Conservation (phyloP, 1,139 yeast genomes). For the Saccharomycopsis hybrid region DNA sequence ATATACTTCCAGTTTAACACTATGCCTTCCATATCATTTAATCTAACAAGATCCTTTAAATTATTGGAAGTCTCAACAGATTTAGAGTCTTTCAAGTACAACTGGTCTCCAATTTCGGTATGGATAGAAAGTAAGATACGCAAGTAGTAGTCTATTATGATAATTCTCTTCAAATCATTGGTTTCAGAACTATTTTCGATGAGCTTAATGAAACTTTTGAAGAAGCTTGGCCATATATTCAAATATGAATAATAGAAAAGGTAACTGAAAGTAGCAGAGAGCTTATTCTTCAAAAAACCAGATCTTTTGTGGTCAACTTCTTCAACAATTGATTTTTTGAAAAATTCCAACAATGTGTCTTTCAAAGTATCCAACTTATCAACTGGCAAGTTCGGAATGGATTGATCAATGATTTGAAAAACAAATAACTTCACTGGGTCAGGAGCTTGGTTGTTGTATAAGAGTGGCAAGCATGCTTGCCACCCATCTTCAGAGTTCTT, state of each 20-base stretch:
- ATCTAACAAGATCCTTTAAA: slow-evolving; percentile 78
- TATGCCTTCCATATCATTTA: slow-evolving; percentile 63
- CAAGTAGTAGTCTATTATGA: slow-evolving; percentile 59
- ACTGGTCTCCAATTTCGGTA: slow-evolving; percentile 88
- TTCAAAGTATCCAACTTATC: slow-evolving; percentile 36
- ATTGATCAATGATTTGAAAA: slow-evolving; percentile 72
- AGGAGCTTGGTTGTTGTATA: slow-evolving; percentile 38
- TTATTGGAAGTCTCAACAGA: slow-evolving; percentile 56
- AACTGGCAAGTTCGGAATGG: slow-evolving; percentile 43
- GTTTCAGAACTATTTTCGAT: slow-evolving; percentile 41
- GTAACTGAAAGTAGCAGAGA: slow-evolving; percentile 66
- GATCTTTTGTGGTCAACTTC: slow-evolving; percentile 40
- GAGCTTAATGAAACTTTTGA: slow-evolving; percentile 53
- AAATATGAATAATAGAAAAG: slow-evolving; percentile 65
- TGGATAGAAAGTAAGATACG: slow-evolving; percentile 73
- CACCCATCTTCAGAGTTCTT: slow-evolving; percentile 76
- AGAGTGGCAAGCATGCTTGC: slow-evolving; percentile 63
- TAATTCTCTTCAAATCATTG: slow-evolving; percentile 5
- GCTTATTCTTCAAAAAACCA: slow-evolving; percentile 65
- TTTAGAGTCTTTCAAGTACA: slow-evolving; percentile 58
- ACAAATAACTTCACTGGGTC: slow-evolving; percentile 68
- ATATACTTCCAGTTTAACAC: slow-evolving; percentile 65
- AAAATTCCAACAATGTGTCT: slow-evolving; percentile 36
- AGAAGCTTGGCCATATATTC: slow-evolving; percentile 56
- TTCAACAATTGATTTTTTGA: slow-evolving; percentile 28